Base-by-base conservation (phyloP, 2,329 filamentous ascomycete species). In the Colletotrichum spinosum region DNA sequence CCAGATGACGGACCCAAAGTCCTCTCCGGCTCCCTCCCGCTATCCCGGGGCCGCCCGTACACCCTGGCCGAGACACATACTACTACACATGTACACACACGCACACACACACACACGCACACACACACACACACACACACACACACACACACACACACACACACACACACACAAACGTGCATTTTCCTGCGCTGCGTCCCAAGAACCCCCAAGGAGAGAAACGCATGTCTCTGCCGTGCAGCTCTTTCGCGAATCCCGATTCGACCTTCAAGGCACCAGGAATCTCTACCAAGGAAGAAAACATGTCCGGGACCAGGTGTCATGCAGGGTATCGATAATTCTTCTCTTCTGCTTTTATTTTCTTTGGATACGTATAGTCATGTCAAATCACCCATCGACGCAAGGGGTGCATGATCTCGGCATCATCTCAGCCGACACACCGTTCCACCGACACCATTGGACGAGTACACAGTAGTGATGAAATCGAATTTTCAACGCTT, bases 341-440 rank as follows among this genome's bases (percentile, higher is more conserved):
- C 50, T 65, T 33, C 46, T 62, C 51, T 25, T 25, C 25, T 25
- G 25, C 25, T 25, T 25, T 25, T 5, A 25, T 25, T 25, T 25
- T 4, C 4, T 25, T 25, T 25, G 25, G 25, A 38, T 62, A 62
- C 52, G 62, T 62, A 48, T 52, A 54, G 55, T 35, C 45, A 48
- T 25, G 25, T 25, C 25, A 25, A 25, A 25, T 25, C 46, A 37
- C 62, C 57, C 57, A 48, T 46, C 52, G 52, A 65, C 39, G 62
- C 62, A 65, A 65, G 62, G 61, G 57, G 62, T 56, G 58, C 57
- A 65, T 65, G 52, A 62, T 62, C 62, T 52, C 33, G 58, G 45
- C 12, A 65, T 65, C 62, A 51, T 65, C 62, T 57, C 62, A 51
- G 61, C 56, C 62, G 57, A 57, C 57, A 51, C 35, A 46, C 46